Evolutionary conservation across 257 asterid species (phyloP).

Genomic region (Solanum lycopersicoides): DNA sequence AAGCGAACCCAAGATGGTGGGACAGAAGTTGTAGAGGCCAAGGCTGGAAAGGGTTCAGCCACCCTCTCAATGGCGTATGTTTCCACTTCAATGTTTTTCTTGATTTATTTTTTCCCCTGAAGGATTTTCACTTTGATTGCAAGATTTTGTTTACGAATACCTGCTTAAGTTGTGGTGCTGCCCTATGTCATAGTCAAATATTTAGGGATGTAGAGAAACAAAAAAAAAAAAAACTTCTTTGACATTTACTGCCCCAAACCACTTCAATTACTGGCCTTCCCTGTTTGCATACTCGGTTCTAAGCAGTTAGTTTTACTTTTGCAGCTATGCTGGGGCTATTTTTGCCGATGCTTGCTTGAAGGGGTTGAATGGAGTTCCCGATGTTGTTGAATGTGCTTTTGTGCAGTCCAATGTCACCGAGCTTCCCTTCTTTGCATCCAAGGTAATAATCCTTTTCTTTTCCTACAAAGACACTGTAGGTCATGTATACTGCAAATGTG

Average conservation of each 20-base stretch:
- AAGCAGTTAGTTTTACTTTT: neutral
- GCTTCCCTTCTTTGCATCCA: constrained; percentile 75
- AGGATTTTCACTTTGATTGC: neutral
- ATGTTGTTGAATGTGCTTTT: constrained; percentile 63
- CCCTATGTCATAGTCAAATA: neutral
- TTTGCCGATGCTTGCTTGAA: constrained; percentile 92
- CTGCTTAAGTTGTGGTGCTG: neutral
- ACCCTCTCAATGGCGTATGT: constrained; percentile 99
- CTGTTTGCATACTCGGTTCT: neutral
- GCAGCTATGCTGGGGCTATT: constrained; percentile 88
- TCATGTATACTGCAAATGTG: neutral
- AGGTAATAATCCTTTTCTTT: constrained; percentile 17
- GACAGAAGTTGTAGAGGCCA: constrained; percentile 95
- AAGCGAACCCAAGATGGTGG: constrained; percentile 97
- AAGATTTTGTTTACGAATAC: neutral
- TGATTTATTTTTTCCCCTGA: neutral
- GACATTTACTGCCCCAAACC: neutral
- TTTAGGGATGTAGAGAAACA: neutral
- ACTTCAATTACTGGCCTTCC: neutral
- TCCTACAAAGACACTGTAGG: neutral
- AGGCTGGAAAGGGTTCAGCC: constrained; percentile 98
- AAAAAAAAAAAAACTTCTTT: neutral
- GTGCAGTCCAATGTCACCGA: constrained; percentile 71
- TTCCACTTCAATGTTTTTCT: neutral
- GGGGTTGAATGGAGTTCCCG: constrained; percentile 88